Evolutionary conservation across 2,329 filamentous ascomycete species (phyloP).

Genomic region (Nectriaceae sp.): DNA sequence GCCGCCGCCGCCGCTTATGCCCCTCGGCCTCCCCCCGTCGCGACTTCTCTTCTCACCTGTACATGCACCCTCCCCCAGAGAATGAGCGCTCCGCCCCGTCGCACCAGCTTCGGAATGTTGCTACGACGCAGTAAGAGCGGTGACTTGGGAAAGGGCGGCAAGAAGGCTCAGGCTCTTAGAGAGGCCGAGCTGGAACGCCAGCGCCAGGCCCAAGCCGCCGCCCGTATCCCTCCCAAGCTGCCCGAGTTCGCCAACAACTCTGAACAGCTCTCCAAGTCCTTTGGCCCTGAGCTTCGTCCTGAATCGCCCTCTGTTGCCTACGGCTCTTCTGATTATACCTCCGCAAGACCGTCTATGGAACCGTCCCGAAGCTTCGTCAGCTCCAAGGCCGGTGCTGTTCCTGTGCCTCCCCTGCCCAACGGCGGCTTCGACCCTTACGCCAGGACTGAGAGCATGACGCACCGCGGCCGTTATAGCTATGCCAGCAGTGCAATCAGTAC

Average conservation of each 20-base stretch:
- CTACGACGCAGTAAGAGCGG: slow-evolving; percentile 69
- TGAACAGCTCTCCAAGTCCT: slow-evolving; percentile 48
- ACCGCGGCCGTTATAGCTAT: slow-evolving; percentile 95
- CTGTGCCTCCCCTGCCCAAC: slow-evolving; percentile 61
- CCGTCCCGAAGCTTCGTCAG: slow-evolving; percentile 39
- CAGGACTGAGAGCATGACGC: slow-evolving; percentile 90
- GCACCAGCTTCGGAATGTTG: slow-evolving; percentile 57
- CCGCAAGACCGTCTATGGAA: slow-evolving; percentile 55
- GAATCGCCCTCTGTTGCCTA: slow-evolving; percentile 64
- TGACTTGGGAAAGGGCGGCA: slow-evolving; percentile 61
- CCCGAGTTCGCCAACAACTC: slow-evolving; percentile 53
- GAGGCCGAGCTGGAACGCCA: slow-evolving; percentile 55
- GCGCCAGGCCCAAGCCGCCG: slow-evolving; percentile 45
- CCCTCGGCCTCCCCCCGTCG: slow-evolving; percentile 16
- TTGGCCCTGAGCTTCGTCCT: slow-evolving; percentile 57
- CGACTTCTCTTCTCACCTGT: slow-evolving; percentile 16
- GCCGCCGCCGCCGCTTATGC: slow-evolving; percentile 20
- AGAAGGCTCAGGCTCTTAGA: slow-evolving; percentile 57
- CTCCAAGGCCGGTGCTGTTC: slow-evolving; percentile 45
- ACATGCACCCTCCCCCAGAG: slow-evolving; percentile 27
- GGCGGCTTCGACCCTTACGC: slow-evolving; percentile 75
- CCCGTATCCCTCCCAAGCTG: slow-evolving; percentile 52
- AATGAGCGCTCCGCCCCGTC: slow-evolving; percentile 35
- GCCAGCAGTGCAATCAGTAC: slow-evolving; percentile 89
- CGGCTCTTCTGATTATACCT: slow-evolving; percentile 42